These are phyloP conservation scores for Geotrichum australiense DNA, from an alignment of 1,139 yeast species.

Conservation along the genomic window DNA sequence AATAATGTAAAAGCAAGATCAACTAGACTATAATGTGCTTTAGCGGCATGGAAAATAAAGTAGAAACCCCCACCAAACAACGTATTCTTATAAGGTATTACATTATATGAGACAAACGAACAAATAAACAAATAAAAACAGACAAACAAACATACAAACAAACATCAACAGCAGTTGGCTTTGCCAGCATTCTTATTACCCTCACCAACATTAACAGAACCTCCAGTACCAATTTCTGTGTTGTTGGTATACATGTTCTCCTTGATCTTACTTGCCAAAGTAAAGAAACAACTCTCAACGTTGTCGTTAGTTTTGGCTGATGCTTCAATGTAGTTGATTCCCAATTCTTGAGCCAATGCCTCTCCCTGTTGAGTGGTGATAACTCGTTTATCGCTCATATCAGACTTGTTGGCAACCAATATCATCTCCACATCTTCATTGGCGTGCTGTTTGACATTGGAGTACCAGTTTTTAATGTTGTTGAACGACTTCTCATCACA, in stretches of 20 bases:
- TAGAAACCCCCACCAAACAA: too few species aligned
- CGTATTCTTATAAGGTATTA: too few species aligned
- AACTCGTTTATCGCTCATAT: constrained; percentile 62
- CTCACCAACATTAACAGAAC: constrained; percentile 25
- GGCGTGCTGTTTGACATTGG: constrained; percentile 93
- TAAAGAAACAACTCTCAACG: constrained; percentile 86
- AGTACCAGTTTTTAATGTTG: constrained; percentile 81
- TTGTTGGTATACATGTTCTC: constrained; percentile 51
- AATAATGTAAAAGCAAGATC: too few species aligned
- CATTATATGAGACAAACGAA: too few species aligned
- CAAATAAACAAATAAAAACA: too few species aligned
- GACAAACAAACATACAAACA: neutral
- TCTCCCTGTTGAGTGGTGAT: constrained; percentile 88
- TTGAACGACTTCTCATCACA: constrained; percentile 92
- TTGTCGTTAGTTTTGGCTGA: constrained; percentile 90
- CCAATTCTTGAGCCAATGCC: constrained; percentile 76
- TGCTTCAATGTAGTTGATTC: constrained; percentile 89
- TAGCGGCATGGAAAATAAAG: too few species aligned
- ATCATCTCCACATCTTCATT: constrained; percentile 91
- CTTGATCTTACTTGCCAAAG: constrained; percentile 81
- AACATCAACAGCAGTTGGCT: constrained; percentile 25
- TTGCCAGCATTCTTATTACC: constrained; percentile 16
- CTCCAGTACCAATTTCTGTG: constrained; percentile 21
- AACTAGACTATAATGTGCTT: too few species aligned
- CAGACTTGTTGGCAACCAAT: constrained; percentile 92